phyloP scores from a whole-genome alignment of 2,329 filamentous ascomycete genomes.

The Neofusicoccum sp. region DNA sequence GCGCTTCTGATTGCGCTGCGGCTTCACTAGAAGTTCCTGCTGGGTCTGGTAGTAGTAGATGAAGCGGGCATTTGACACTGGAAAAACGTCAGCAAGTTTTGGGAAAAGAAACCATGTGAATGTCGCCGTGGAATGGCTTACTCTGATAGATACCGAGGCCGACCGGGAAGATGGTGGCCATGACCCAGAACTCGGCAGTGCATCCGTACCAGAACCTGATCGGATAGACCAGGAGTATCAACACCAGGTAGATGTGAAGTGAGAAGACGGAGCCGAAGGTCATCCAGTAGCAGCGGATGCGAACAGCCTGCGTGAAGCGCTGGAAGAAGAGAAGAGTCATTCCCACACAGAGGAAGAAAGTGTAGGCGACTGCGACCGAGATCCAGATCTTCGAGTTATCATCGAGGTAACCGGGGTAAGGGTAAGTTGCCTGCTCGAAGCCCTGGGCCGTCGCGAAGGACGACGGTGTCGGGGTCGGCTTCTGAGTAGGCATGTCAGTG shows the following conservation, averaged over 20 bases:
- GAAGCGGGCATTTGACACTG: constrained; percentile 12
- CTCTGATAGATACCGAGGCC: constrained; percentile 13
- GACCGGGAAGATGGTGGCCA: constrained; percentile 3
- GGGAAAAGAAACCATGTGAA: no score
- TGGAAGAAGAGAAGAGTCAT: not conserved
- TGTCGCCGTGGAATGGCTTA: not conserved
- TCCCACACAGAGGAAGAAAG: not conserved
- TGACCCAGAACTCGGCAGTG: constrained; percentile 14
- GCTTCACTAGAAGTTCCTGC: not conserved
- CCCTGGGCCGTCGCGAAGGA: not conserved
- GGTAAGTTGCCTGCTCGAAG: constrained; percentile 2
- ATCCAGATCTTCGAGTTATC: constrained; percentile 2
- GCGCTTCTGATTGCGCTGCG: not conserved
- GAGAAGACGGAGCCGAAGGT: not conserved
- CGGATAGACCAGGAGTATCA: constrained; percentile 1
- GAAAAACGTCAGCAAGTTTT: not conserved
- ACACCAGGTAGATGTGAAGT: constrained; percentile 2
- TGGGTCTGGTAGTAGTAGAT: constrained; percentile 11
- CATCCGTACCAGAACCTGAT: constrained; percentile 17
- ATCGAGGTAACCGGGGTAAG: not conserved
- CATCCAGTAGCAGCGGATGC: constrained; percentile 9
- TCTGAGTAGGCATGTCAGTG: not conserved
- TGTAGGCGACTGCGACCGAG: constrained; percentile 8
- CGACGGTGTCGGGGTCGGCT: not conserved
- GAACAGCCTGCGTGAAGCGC: constrained; percentile 3